phyloP scores from a whole-genome alignment of 495 filamentous ascomycete species.

The Penicillium argentinense region DNA sequence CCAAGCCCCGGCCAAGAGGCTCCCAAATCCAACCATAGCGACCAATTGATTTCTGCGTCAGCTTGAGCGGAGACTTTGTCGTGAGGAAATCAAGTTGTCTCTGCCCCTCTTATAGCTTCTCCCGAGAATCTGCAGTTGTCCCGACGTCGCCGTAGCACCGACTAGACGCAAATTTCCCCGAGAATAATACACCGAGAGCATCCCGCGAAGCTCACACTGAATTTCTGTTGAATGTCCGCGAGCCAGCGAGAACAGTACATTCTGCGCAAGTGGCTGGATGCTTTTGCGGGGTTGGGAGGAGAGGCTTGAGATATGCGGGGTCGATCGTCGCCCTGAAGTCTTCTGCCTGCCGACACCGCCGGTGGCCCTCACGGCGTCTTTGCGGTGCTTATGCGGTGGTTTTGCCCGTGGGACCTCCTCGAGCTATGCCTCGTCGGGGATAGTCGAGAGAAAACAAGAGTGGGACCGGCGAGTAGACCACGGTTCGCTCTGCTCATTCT shows the following conservation, averaged over 20 bases:
- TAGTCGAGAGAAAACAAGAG: background rate
- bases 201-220: conserved; percentile 14
- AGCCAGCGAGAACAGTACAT: conserved; percentile 2
- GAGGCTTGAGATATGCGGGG: no score
- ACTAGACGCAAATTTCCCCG: no score
- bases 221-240: conserved; percentile 25
- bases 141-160: no score
- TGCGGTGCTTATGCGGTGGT: no score
- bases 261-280: conserved; percentile 10
- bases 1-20: conserved; percentile 26
- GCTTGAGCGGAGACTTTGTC: no score
- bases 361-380: no score
- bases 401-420: no score
- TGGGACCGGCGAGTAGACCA: background rate
- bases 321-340: no score
- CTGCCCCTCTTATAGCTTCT: conserved; percentile 14
- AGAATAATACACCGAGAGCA: conserved; percentile 5
- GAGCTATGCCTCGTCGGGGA: background rate
- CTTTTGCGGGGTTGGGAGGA: conserved; percentile 25
- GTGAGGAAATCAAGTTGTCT: no score
- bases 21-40: conserved; percentile 31
- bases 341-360: no score
- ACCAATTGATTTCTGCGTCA: no score
- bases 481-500: background rate
- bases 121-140: background rate